phyloP scores from a whole-genome alignment of 176 grass and related monocot species.

The Pontederia paniculata region DNA sequence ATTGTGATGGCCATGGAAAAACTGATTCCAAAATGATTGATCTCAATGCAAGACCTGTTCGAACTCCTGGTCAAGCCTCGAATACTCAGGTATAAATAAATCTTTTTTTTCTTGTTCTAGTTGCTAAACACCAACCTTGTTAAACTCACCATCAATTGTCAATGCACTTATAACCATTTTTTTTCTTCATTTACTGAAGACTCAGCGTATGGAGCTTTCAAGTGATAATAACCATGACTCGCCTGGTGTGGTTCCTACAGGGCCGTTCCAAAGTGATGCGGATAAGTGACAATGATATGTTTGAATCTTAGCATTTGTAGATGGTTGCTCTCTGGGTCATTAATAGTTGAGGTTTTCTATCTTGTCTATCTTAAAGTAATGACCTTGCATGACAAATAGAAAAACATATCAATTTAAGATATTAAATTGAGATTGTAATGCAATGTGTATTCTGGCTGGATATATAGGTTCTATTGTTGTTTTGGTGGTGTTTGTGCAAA shows the following conservation, averaged over 20 bases:
- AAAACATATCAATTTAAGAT: too few relatives aligned
- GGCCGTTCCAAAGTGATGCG: slow-evolving; percentile 29
- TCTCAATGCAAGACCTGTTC: slow-evolving; percentile 66
- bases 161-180: background rate
- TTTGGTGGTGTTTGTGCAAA: too few relatives aligned
- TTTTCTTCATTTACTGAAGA: slow-evolving; percentile 31
- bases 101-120: background rate
- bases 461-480: too few relatives aligned
- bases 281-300: slow-evolving; percentile 17
- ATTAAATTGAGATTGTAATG: too few relatives aligned
- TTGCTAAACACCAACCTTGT: background rate
- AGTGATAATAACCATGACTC: slow-evolving; percentile 53
- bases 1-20: slow-evolving; percentile 39
- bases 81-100: slow-evolving; percentile 56
- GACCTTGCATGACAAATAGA: too few relatives aligned
- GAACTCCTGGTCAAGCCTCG: slow-evolving; percentile 51
- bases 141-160: slow-evolving; percentile 9
- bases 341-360: background rate
- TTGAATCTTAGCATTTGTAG: slow-evolving; percentile 9
- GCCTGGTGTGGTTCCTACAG: slow-evolving; percentile 43
- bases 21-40: slow-evolving; percentile 91
- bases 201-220: slow-evolving; percentile 34
- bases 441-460: too few relatives aligned
- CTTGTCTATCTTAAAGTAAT: too few relatives aligned
- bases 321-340: slow-evolving; percentile 23